phyloP scores from a whole-genome alignment of 352 stramenopile species.

The Thalassiosira allenii region DNA sequence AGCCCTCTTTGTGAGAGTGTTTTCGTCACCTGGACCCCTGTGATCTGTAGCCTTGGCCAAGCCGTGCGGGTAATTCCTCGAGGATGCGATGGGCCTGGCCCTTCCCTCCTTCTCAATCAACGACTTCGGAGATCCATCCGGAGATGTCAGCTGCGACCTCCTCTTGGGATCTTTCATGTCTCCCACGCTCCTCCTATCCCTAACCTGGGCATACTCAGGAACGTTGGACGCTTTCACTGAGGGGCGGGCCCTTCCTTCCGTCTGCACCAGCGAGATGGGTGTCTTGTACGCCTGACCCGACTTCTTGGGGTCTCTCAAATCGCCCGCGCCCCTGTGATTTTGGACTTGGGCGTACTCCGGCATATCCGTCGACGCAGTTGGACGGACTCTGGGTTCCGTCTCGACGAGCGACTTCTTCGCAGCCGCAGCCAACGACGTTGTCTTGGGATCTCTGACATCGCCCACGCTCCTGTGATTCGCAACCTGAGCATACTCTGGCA shows the following conservation, averaged over 20 bases:
- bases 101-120: slow-evolving; percentile 27
- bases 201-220: slow-evolving; percentile 9
- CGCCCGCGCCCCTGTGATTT: slow-evolving; percentile 17
- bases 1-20: not conserved
- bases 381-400: not conserved
- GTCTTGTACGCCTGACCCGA: not conserved
- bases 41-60: not conserved
- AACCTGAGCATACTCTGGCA: not conserved
- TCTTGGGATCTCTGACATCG: not conserved
- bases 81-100: not conserved
- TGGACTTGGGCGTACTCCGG: slow-evolving; percentile 12
- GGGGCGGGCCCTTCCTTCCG: slow-evolving; percentile 1
- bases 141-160: not conserved
- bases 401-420: not conserved
- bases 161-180: slow-evolving; percentile 11
- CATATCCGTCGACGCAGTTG: not conserved
- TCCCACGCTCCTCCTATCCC: slow-evolving; percentile 27
- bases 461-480: not conserved
- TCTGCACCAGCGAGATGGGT: slow-evolving; percentile 4
- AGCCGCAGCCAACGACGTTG: too few relatives aligned
- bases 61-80: not conserved
- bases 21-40: slow-evolving; percentile 5
- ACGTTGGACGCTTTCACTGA: not conserved
- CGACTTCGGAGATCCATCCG: slow-evolving; percentile 8
- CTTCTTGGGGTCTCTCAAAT: slow-evolving; percentile 11